Evolutionary conservation across 306 rosid genomes (phyloP).

Genomic region (Castanospermum australe): DNA sequence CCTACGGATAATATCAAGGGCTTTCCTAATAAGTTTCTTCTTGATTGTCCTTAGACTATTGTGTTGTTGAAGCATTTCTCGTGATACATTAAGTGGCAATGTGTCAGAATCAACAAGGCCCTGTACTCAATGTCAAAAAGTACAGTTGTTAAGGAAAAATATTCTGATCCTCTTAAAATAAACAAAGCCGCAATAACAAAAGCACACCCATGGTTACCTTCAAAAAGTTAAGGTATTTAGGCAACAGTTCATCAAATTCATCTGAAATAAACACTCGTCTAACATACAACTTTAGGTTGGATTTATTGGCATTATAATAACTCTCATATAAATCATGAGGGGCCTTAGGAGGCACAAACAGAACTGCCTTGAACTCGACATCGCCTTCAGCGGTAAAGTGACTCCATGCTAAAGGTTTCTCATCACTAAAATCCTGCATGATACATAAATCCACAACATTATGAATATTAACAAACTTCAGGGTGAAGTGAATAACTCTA

Average conservation of each 20-base stretch:
- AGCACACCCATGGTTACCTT: slow-evolving; percentile 43
- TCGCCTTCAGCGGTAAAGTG: slow-evolving; percentile 98
- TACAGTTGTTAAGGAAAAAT: neutral
- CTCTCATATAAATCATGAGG: slow-evolving; percentile 96
- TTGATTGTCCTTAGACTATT: slow-evolving; percentile 91
- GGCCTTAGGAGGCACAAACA: slow-evolving; percentile 96
- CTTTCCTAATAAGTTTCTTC: slow-evolving; percentile 97
- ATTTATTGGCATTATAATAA: slow-evolving; percentile 82
- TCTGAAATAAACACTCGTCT: slow-evolving; percentile 99
- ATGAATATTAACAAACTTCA: slow-evolving; percentile 14
- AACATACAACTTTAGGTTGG: slow-evolving; percentile 91
- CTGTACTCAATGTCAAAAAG: slow-evolving; percentile 49
- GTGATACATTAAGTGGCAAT: slow-evolving; percentile 93
- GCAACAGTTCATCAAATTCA: slow-evolving; percentile 93
- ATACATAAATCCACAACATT: slow-evolving; percentile 11
- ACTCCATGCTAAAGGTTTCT: slow-evolving; percentile 93
- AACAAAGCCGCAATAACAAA: neutral
- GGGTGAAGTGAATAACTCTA: neutral
- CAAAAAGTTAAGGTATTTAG: slow-evolving; percentile 89
- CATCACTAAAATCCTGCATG: slow-evolving; percentile 84
- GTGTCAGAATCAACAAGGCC: slow-evolving; percentile 99
- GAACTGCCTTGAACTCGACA: slow-evolving; percentile 94
- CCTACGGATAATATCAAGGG: slow-evolving; percentile 96
- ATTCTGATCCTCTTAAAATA: neutral
- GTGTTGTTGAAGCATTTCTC: slow-evolving; percentile 99